These are phyloP conservation scores for Picocystis salinarum DNA, from an alignment of 139 green algal genomes.

Conservation along the genomic window DNA sequence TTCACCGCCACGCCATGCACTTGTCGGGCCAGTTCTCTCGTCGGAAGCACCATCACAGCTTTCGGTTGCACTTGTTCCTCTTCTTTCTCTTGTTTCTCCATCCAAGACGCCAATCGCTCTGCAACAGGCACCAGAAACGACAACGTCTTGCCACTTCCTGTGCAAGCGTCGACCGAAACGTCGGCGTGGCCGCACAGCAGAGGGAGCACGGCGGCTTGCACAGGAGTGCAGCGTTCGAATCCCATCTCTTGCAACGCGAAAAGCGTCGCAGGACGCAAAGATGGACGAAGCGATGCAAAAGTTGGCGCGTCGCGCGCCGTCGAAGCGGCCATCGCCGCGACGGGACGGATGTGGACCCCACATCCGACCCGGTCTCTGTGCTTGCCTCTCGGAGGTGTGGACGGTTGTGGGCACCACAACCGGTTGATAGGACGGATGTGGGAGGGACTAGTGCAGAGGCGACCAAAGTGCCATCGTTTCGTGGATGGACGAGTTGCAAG, in stretches of 20 bases:
- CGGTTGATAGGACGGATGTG: too few species aligned
- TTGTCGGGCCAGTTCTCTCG: conserved; percentile 78
- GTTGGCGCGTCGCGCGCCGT: too few species aligned
- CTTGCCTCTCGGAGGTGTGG: too few species aligned
- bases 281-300: too few species aligned
- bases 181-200: conserved; percentile 85
- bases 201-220: conserved; percentile 43
- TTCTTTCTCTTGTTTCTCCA: conserved; percentile 60
- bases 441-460: too few species aligned
- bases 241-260: conserved; percentile 26
- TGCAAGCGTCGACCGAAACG: conserved; percentile 86
- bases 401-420: too few species aligned
- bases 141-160: conserved; percentile 92
- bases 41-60: conserved; percentile 79
- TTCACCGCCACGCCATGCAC: conserved; percentile 59
- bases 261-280: conserved; percentile 26
- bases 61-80: conserved; percentile 40
- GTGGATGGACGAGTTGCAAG: too few species aligned
- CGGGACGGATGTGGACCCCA: too few species aligned
- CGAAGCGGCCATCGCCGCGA: too few species aligned
- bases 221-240: conserved; percentile 60
- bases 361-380: too few species aligned
- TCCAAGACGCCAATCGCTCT: too few species aligned
- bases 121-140: conserved; percentile 83
- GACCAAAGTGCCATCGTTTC: too few species aligned